Evolutionary conservation across 495 filamentous ascomycete genomes (phyloP).

Genomic region (Tuber melanosporum): DNA sequence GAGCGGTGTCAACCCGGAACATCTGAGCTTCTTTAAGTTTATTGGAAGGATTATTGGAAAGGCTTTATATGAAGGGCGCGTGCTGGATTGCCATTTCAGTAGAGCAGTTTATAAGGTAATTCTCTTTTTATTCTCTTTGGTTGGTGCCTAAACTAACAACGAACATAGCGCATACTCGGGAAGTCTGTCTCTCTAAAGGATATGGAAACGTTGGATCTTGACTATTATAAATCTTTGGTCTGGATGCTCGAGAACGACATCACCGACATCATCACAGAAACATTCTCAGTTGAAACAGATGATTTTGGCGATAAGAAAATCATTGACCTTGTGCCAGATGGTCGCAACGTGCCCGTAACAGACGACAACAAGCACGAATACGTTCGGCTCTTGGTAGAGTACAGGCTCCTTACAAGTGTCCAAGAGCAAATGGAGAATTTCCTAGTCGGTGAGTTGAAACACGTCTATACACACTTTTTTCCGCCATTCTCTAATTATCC

Average conservation of each 20-base stretch:
- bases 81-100: constrained; percentile 98
- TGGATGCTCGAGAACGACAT: constrained; percentile 99
- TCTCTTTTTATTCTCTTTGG: constrained; percentile 1
- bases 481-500: constrained; percentile 28
- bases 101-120: constrained; percentile 82
- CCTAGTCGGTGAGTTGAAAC: constrained; percentile 63
- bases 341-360: constrained; percentile 85
- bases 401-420: constrained; percentile 82
- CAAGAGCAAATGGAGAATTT: constrained; percentile 92
- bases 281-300: constrained; percentile 86
- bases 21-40: constrained; percentile 98
- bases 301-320: constrained; percentile 83
- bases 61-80: constrained; percentile 90
- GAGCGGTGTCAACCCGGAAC: constrained; percentile 88
- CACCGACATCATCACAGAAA: constrained; percentile 97
- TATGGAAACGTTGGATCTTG: constrained; percentile 97
- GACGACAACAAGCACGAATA: constrained; percentile 99
- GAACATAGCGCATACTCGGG: constrained; percentile 65
- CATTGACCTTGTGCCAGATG: constrained; percentile 79
- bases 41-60: constrained; percentile 98
- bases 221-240: constrained; percentile 97
- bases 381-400: constrained; percentile 86
- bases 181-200: constrained; percentile 95
- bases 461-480: constrained; percentile 8
- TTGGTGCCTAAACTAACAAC: constrained; percentile 13